Conservation (phyloP, 208 protist genomes). For the Trypanosoma caninum region DNA sequence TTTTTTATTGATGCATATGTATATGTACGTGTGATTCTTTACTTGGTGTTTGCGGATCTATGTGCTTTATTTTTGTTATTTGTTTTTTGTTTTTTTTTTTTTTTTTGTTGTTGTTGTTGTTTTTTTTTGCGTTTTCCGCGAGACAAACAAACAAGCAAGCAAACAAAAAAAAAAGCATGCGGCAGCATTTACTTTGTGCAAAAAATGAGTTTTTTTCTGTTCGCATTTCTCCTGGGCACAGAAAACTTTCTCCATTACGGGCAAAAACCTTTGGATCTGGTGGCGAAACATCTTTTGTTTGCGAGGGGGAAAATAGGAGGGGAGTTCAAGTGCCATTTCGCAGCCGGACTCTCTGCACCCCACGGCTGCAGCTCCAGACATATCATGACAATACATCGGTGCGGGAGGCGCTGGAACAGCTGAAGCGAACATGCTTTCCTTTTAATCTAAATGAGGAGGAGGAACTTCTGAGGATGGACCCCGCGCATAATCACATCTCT, state of each 20-base stretch:
- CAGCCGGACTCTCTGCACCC: conserved; percentile 10
- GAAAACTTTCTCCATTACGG: no score
- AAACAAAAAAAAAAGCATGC: no score
- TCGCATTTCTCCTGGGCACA: conserved; percentile 2
- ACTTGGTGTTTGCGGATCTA: neutral
- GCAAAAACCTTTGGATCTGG: no score
- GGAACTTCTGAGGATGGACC: conserved; percentile 20
- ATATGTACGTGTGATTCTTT: no score
- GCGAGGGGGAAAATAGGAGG: no score
- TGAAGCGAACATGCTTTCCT: conserved; percentile 26
- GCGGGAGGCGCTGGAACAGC: conserved; percentile 15
- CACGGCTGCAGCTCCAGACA: conserved; percentile 21
- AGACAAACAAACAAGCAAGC: no score
- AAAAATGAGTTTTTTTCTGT: conserved; percentile 9
- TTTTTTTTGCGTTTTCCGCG: neutral
- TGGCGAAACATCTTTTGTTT: no score
- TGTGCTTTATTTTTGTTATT: neutral
- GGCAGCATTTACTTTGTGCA: no score
- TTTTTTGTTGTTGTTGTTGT: conserved; percentile 9
- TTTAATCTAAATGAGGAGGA: conserved; percentile 30
- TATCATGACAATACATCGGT: conserved; percentile 21
- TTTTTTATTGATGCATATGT: no score
- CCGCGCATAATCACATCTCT: no score
- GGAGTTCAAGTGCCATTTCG: conserved; percentile 15
- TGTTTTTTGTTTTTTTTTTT: conserved; percentile 3